Conservation (phyloP, 2,329 filamentous ascomycete genomes). For the Cladosporium sp. region DNA sequence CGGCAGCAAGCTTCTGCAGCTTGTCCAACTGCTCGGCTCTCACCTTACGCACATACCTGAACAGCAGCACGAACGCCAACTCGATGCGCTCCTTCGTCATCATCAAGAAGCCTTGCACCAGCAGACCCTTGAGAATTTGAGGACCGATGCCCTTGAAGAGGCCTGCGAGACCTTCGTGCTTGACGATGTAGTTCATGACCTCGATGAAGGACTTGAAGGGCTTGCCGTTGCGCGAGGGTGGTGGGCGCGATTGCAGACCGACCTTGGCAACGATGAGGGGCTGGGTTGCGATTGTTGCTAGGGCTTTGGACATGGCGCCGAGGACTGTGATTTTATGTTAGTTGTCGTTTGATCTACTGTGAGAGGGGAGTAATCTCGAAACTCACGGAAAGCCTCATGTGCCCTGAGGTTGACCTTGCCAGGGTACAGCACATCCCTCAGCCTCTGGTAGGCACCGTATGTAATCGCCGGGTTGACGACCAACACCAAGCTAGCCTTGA, state of each 20-base stretch:
- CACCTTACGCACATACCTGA: slow-evolving; percentile 75
- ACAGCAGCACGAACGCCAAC: slow-evolving; percentile 79
- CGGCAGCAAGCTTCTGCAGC: slow-evolving; percentile 63
- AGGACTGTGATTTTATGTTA: slow-evolving; percentile 60
- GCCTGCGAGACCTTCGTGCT: slow-evolving; percentile 79
- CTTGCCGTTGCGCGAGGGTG: slow-evolving; percentile 78
- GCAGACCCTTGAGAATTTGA: slow-evolving; percentile 85
- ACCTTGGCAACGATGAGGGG: slow-evolving; percentile 98
- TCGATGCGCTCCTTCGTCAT: slow-evolving; percentile 99
- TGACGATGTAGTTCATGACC: slow-evolving; percentile 90
- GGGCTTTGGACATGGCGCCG: slow-evolving; percentile 85
- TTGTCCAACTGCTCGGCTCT: slow-evolving; percentile 69
- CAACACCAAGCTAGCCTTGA: slow-evolving; percentile 93
- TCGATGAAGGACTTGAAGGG: slow-evolving; percentile 92
- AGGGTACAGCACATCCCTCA: slow-evolving; percentile 76
- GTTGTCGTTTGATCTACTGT: not conserved
- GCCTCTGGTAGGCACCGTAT: slow-evolving; percentile 91
- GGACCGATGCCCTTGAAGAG: slow-evolving; percentile 97
- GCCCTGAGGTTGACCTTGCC: slow-evolving; percentile 73
- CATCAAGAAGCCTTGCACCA: slow-evolving; percentile 96
- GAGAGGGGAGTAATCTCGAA: not conserved
- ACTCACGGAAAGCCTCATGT: slow-evolving; percentile 88
- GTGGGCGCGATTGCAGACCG: slow-evolving; percentile 89
- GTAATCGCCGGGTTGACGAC: slow-evolving; percentile 97
- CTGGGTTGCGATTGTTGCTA: slow-evolving; percentile 90